phyloP scores from a whole-genome alignment of 345 rosid species.

The Boechera divaricarpa region DNA sequence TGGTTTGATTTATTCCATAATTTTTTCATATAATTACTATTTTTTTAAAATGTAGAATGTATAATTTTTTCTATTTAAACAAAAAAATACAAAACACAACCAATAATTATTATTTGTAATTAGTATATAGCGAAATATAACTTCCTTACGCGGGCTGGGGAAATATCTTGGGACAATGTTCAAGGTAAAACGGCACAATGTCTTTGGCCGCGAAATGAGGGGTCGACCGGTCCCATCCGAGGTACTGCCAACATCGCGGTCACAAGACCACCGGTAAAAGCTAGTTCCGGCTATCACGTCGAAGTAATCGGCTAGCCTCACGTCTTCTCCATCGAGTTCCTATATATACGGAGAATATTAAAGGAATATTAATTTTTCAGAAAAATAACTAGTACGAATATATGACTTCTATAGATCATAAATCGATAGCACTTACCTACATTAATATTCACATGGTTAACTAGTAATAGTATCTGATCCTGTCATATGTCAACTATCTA shows the following conservation, averaged over 20 bases:
- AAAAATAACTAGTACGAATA: neutral
- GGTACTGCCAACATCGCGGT: conserved; percentile 70
- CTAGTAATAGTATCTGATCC: neutral
- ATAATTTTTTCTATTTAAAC: neutral
- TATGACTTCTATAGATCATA: neutral
- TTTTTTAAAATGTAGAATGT: neutral
- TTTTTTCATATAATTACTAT: neutral
- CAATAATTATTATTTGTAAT: neutral
- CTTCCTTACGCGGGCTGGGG: conserved; percentile 56
- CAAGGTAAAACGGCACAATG: conserved; percentile 64
- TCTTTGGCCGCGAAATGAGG: conserved; percentile 56
- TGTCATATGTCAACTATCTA: neutral
- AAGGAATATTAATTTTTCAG: neutral
- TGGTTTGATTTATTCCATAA: neutral
- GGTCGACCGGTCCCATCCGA: conserved; percentile 56
- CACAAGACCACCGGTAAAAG: conserved; percentile 74
- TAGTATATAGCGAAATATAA: neutral
- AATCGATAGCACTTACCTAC: neutral
- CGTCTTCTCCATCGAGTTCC: conserved; percentile 65
- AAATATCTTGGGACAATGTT: conserved; percentile 65
- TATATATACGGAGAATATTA: conserved; percentile 17
- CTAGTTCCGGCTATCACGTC: conserved; percentile 79
- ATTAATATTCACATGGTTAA: neutral
- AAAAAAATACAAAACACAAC: neutral
- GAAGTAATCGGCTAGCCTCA: conserved; percentile 72